Conservation (phyloP, 306 rosid species). For the Quercus mongolica region DNA sequence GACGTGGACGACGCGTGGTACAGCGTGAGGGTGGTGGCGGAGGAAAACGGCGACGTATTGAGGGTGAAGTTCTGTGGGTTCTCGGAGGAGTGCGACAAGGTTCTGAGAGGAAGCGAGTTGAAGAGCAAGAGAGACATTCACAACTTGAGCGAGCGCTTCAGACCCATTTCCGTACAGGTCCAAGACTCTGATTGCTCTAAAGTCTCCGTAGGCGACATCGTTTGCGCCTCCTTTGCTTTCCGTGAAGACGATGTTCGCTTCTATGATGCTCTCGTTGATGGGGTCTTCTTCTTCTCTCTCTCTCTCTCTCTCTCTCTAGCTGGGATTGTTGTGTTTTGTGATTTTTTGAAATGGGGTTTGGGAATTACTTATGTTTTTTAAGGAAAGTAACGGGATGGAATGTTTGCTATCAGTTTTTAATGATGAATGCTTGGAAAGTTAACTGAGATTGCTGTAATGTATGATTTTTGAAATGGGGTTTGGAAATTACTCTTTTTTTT, state of each 20-base stretch:
- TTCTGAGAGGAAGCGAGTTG: neutral
- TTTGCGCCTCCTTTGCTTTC: constrained; percentile 34
- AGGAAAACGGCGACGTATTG: constrained; percentile 17
- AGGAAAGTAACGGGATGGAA: no score
- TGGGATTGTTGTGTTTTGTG: no score
- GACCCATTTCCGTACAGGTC: constrained; percentile 35
- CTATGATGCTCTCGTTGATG: constrained; percentile 40
- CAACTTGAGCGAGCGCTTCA: constrained; percentile 29
- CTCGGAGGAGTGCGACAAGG: constrained; percentile 6
- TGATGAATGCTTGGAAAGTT: no score
- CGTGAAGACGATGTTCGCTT: constrained; percentile 35
- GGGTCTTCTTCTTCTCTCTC: neutral
- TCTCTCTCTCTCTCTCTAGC: neutral
- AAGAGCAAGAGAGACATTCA: constrained; percentile 17
- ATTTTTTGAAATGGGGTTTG: no score
- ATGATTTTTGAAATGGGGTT: no score
- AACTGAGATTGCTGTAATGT: no score
- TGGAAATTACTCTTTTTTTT: no score
- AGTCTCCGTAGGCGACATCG: constrained; percentile 10
- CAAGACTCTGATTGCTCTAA: constrained; percentile 41
- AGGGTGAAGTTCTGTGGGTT: constrained; percentile 29
- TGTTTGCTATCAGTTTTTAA: no score
- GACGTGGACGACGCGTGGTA: constrained; percentile 44
- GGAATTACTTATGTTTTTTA: no score
- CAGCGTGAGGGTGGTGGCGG: constrained; percentile 8